phyloP scores from a whole-genome alignment of 306 rosid genomes.

The Glycine tomentella region DNA sequence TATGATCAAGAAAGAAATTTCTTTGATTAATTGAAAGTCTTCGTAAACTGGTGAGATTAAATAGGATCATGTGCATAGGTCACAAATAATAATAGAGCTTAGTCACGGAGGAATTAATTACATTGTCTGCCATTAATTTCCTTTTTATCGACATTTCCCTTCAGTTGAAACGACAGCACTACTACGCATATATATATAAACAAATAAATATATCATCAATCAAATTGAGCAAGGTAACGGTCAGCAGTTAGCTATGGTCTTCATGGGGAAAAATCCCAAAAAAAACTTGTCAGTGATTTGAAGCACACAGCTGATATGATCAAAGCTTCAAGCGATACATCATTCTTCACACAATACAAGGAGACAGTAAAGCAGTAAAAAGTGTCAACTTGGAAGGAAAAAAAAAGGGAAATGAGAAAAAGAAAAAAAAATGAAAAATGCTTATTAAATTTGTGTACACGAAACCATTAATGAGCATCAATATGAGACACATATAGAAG shows the following conservation, averaged over 20 bases:
- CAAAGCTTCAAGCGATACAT: conserved; percentile 41
- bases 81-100: conserved; percentile 11
- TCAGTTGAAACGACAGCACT: conserved; percentile 72
- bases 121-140: conserved; percentile 57
- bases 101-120: conserved; percentile 48
- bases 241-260: conserved; percentile 48
- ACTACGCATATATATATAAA: background rate
- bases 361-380: conserved; percentile 59
- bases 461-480: conserved; percentile 41
- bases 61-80: conserved; percentile 1
- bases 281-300: conserved; percentile 48
- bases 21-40: conserved; percentile 1
- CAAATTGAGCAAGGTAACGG: conserved; percentile 60
- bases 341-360: conserved; percentile 42
- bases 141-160: conserved; percentile 44
- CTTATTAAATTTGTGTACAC: background rate
- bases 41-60: conserved; percentile 27
- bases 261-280: conserved; percentile 33
- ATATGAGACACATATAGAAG: conserved; percentile 37
- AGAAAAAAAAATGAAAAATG: background rate
- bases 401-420: conserved; percentile 41
- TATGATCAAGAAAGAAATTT: background rate
- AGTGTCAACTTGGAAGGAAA: conserved; percentile 32
- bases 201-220: conserved; percentile 32
- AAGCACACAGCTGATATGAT: conserved; percentile 39